phyloP scores from a whole-genome alignment of 805 yeast genomes.

The Teunomyces tritomae region DNA sequence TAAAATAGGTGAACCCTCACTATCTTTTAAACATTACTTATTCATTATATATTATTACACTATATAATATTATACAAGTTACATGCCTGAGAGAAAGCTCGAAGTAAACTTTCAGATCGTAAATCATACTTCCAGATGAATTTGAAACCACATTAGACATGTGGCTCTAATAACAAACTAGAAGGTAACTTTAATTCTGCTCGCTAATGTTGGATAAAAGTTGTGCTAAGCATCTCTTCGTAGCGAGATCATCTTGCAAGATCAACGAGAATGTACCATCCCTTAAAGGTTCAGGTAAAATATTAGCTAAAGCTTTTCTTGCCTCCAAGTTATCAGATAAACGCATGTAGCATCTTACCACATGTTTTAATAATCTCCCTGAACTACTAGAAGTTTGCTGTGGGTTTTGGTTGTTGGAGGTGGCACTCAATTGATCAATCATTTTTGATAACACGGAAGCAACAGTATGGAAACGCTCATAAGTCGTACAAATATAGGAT shows the following conservation, averaged over 20 bases:
- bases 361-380: conserved; percentile 85
- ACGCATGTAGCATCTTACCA: conserved; percentile 89
- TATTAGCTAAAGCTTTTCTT: conserved; percentile 75
- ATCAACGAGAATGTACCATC: conserved; percentile 82
- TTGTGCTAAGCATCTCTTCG: conserved; percentile 84
- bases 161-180: neutral
- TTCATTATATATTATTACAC: conserved; percentile 1
- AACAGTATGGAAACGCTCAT: conserved; percentile 92
- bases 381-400: conserved; percentile 45
- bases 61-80: conserved; percentile 3
- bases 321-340: conserved; percentile 89
- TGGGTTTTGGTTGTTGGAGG: conserved; percentile 50
- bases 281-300: conserved; percentile 81
- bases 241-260: conserved; percentile 81
- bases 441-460: conserved; percentile 81
- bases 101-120: neutral
- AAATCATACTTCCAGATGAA: neutral
- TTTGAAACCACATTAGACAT: neutral
- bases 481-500: conserved; percentile 89
- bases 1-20: too few relatives aligned
- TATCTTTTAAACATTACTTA: neutral
- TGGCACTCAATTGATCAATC: conserved; percentile 70
- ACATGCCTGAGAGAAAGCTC: neutral
- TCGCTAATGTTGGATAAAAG: conserved; percentile 61
- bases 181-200: conserved; percentile 10